Conservation (phyloP, 805 yeast species). For the Danielia reshetovae region DNA sequence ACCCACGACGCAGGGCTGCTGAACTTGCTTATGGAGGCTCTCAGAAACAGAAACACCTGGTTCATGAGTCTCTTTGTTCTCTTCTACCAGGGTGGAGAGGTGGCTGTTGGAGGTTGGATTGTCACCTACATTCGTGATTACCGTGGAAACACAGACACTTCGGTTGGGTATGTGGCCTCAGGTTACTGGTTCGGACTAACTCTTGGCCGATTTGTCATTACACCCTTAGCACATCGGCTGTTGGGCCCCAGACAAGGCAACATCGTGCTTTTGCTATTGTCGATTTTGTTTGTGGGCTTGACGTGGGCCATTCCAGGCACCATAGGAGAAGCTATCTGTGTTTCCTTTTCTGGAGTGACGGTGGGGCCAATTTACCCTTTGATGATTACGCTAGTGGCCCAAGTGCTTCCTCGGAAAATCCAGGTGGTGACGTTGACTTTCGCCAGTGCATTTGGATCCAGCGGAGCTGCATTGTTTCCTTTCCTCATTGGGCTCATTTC, state of each 20-base stretch:
- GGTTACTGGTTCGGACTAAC: constrained; percentile 74
- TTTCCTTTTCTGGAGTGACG: constrained; percentile 51
- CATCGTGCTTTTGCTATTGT: constrained; percentile 25
- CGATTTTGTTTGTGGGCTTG: constrained; percentile 37
- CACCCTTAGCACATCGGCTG: constrained; percentile 32
- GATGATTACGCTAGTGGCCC: constrained; percentile 42
- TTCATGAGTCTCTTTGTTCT: constrained; percentile 51
- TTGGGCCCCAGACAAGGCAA: constrained; percentile 47
- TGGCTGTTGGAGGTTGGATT: constrained; percentile 67
- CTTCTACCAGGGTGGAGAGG: constrained; percentile 67
- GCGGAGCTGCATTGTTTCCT: constrained; percentile 57
- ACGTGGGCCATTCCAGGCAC: constrained; percentile 48
- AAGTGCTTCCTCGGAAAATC: constrained; percentile 47
- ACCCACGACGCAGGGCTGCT: neutral
- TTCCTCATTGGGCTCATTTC: constrained; percentile 49
- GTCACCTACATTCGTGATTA: constrained; percentile 58
- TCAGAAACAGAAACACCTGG: constrained; percentile 41
- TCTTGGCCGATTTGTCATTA: constrained; percentile 53
- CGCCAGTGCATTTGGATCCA: constrained; percentile 52
- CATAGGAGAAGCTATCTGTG: constrained; percentile 43
- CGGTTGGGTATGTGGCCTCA: constrained; percentile 61
- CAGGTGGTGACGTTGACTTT: constrained; percentile 48
- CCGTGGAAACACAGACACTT: constrained; percentile 42
- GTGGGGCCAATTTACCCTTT: constrained; percentile 67
- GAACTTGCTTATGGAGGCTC: constrained; percentile 27